Evolutionary conservation across 306 rosid genomes (phyloP), one percentile per base, ranked within the genome.

Genomic region (Alnus rubra): DNA sequence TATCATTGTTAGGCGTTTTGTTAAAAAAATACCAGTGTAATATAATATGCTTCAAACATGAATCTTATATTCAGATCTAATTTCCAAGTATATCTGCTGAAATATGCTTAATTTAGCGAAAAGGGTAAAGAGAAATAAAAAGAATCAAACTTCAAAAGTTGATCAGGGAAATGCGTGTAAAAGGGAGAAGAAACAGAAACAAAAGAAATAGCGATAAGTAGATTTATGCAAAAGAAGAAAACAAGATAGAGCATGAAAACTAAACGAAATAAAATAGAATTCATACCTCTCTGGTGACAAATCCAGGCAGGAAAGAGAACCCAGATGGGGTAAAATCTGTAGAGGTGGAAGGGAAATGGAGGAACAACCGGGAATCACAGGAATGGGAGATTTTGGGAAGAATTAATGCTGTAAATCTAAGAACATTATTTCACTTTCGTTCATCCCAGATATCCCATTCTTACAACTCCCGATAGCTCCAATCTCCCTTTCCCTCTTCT

Each of bases 361-460:
- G 75, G 83, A 89, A 74, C 74, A 47, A 50, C 73, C 13, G 69
- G 87, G 84, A 89, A 82, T 89, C 64, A 84, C 78, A 19, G 87
- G 92, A 86, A 86, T 84, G 88, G 87, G 88, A 76, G 83, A 81
- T 67, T 58, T 89, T 86, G 88, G 90, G 82, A 86, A 88, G 84
- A 78, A 71, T 56, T 49, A 5, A 45, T 5, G 71, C 39, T 1
- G 0, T 7, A 62, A 33, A 8, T 19, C 16, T 1, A 16, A 12
- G 5, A 19, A 14, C 16, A 48, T 73, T 47, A 47, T 5, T 2
- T 31, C 19, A 4, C 4, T 74, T 60, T 33, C 58, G 51, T 77
- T 77, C 89, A 14, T 88, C 83, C 89, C 92, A 86, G 82, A 23
- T 76, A 6, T 70, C 89, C 85, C 88, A 86, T 80, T 84, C 87